A percentile compares a stretch with the other conserved stretches of the same genome.
phyloP scores from a whole-genome alignment of 768 basidiomycete species.

The Boletales sp. region DNA sequence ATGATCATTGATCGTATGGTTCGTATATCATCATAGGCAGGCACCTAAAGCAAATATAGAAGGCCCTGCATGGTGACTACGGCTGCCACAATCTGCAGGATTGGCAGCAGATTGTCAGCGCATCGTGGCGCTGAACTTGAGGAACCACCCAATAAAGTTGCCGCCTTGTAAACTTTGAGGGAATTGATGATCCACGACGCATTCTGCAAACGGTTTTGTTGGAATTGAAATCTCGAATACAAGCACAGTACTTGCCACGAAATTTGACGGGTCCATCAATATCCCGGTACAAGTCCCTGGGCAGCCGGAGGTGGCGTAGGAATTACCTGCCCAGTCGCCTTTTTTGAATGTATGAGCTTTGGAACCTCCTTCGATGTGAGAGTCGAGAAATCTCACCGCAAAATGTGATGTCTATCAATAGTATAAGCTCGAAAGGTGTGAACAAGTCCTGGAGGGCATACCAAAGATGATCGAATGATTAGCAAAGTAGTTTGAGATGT shows the following conservation, averaged over 20 bases:
- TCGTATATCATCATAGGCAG: not conserved
- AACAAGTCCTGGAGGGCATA: conserved; percentile 31
- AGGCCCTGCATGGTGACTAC: conserved; percentile 11
- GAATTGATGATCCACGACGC: conserved; percentile 80
- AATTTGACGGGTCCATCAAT: conserved; percentile 67
- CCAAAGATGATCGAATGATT: conserved; percentile 78
- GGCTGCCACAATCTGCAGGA: conserved; percentile 9
- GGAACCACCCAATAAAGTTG: conserved; percentile 39
- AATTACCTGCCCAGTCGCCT: conserved; percentile 87
- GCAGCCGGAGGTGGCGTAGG: conserved; percentile 69
- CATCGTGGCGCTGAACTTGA: conserved; percentile 13
- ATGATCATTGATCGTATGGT: not conserved
- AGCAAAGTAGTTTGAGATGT: conserved; percentile 54
- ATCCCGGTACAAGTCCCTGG: conserved; percentile 67
- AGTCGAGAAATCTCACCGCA: conserved; percentile 51
- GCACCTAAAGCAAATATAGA: conserved; percentile 15
- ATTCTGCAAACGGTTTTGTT: conserved; percentile 44
- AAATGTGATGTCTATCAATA: conserved; percentile 67
- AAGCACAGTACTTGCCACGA: conserved; percentile 48
- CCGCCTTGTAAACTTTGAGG: conserved; percentile 70
- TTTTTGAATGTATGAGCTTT: conserved; percentile 10
- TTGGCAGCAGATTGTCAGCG: conserved; percentile 3
- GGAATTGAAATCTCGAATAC: not conserved
- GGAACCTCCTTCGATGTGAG: not conserved
- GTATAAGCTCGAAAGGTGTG: conserved; percentile 12